Evolutionary conservation across 2,329 filamentous ascomycete species (phyloP).

Genomic region (Pseudogymnoascus sp.): DNA sequence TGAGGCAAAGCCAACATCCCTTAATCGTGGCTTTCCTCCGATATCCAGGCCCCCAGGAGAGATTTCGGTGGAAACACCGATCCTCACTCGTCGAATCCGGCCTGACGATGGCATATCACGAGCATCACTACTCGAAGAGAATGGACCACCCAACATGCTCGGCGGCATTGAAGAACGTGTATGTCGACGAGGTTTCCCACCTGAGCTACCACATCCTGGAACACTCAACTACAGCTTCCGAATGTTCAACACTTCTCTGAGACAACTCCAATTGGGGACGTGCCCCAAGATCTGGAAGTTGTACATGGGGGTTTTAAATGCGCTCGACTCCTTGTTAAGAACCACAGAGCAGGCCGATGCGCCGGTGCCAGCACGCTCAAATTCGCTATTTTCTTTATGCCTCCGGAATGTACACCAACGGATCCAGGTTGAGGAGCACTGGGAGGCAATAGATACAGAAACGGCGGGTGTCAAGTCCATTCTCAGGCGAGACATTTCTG

Average conservation of each 20-base stretch:
- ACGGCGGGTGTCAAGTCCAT: conserved; percentile 29
- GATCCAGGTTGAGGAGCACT: conserved; percentile 37
- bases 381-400: conserved; percentile 41
- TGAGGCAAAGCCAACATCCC: neutral
- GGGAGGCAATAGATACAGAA: conserved; percentile 33
- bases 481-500: conserved; percentile 34
- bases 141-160: no score
- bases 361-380: neutral
- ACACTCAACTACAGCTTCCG: neutral
- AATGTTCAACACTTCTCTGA: neutral
- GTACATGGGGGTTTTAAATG: conserved; percentile 39
- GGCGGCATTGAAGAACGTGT: no score
- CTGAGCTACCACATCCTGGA: neutral
- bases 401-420: conserved; percentile 41
- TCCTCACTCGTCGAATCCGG: conserved; percentile 22
- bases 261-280: neutral
- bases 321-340: conserved; percentile 37
- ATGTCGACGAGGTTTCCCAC: no score
- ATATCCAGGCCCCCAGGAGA: conserved; percentile 21
- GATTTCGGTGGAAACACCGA: conserved; percentile 26
- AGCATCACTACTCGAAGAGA: neutral
- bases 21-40: neutral
- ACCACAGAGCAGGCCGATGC: conserved; percentile 18
- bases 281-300: conserved; percentile 24
- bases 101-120: neutral